Conservation (phyloP, 306 rosid genomes). For the Lithocarpus polystachyus region DNA sequence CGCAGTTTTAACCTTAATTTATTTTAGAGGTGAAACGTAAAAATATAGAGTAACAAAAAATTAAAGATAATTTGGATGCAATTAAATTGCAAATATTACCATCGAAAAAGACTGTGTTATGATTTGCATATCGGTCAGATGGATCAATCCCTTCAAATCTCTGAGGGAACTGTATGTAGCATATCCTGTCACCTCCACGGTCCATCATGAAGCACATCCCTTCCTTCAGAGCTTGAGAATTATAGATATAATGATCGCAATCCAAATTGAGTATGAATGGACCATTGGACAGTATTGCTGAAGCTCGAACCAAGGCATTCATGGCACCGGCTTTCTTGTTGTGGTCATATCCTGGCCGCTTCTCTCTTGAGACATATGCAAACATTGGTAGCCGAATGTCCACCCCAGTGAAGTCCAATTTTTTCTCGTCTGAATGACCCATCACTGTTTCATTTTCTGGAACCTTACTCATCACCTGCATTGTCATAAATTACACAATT, state of each 20-base stretch:
- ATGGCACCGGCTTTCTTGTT: slow-evolving; percentile 95
- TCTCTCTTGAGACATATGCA: slow-evolving; percentile 83
- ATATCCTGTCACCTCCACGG: slow-evolving; percentile 79
- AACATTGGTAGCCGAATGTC: slow-evolving; percentile 83
- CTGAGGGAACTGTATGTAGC: slow-evolving; percentile 84
- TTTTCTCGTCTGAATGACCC: slow-evolving; percentile 59
- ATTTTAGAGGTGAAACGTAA: no score
- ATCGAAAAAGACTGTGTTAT: slow-evolving; percentile 86
- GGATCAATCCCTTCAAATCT: slow-evolving; percentile 90
- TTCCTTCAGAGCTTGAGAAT: slow-evolving; percentile 60
- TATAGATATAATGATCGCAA: slow-evolving; percentile 77
- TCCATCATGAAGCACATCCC: slow-evolving; percentile 94
- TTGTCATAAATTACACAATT: background rate
- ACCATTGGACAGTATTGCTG: slow-evolving; percentile 75
- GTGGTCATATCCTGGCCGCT: slow-evolving; percentile 75
- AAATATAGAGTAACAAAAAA: no score
- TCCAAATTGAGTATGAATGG: slow-evolving; percentile 78
- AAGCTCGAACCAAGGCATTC: slow-evolving; percentile 89
- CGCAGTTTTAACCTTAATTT: no score
- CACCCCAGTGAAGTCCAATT: slow-evolving; percentile 66
- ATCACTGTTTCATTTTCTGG: slow-evolving; percentile 63
- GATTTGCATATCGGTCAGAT: slow-evolving; percentile 88
- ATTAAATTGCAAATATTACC: slow-evolving; percentile 34
- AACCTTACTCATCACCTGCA: slow-evolving; percentile 52
- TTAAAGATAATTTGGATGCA: no score